These are phyloP conservation scores for Neopestalotiopsis rosae DNA, from an alignment of 2,329 filamentous ascomycete genomes.

Conservation along the genomic window DNA sequence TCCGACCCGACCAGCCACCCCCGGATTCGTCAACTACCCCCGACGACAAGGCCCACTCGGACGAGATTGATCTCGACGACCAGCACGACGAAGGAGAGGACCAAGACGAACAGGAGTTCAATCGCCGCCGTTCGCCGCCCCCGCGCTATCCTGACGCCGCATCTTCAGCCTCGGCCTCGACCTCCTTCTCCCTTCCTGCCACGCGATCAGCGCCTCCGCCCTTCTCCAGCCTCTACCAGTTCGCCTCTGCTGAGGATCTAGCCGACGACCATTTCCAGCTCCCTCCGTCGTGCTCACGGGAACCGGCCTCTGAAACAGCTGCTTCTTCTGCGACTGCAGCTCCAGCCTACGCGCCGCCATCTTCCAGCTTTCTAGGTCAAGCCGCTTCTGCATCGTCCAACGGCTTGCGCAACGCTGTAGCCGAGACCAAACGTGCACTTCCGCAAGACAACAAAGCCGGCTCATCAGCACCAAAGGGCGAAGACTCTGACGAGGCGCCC, in stretches of 20 bases:
- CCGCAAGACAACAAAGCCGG: constrained; percentile 82
- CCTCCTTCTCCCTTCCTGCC: constrained; percentile 36
- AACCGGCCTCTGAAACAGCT: constrained; percentile 36
- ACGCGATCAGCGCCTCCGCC: constrained; percentile 57
- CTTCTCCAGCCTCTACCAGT: constrained; percentile 65
- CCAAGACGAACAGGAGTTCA: constrained; percentile 38
- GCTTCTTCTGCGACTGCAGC: constrained; percentile 49
- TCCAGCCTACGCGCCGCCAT: constrained; percentile 59
- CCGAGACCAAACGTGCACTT: constrained; percentile 84
- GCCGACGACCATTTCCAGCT: constrained; percentile 37
- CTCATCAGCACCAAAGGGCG: constrained; percentile 71
- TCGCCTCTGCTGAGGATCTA: constrained; percentile 32
- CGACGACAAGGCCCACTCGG: constrained; percentile 25
- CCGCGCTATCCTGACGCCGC: constrained; percentile 67
- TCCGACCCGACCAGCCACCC: constrained; percentile 30
- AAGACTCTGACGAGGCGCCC: constrained; percentile 84
- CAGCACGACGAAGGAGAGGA: constrained; percentile 38
- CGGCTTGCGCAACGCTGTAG: constrained; percentile 57
- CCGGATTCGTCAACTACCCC: constrained; percentile 10
- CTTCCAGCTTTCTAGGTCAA: constrained; percentile 43
- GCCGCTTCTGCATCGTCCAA: constrained; percentile 38
- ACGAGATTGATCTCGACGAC: constrained; percentile 39
- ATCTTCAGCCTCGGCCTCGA: constrained; percentile 55
- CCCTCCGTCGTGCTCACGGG: constrained; percentile 27
- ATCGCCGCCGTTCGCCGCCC: constrained; percentile 56